Base-by-base conservation (phyloP, 345 rosid genomes). In the Streptanthus diversifolius region DNA sequence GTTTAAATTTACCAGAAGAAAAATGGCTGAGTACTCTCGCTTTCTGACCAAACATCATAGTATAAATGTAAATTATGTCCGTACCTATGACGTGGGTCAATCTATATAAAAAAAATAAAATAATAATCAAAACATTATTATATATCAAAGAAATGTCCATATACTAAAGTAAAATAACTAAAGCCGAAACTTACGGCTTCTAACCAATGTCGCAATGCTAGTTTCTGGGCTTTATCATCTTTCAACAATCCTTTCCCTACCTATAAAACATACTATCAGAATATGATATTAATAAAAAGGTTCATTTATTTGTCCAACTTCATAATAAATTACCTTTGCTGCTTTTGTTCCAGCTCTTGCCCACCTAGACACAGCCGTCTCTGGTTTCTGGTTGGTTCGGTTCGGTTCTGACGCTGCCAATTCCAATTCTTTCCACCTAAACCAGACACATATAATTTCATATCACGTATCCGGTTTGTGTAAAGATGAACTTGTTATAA, bases 351-450 rank as follows among this genome's bases (percentile, higher is more conserved):
- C 84, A 14, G 98, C 98, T 72, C 98, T 88, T 40, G 96, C 86
- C 97, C 98, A 93, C 56, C 91, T 83, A 17, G 96, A 89, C 52
- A 78, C 80, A 12, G 96, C 97, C 7, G 92, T 77, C 81, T 93
- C 98, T 0, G 86, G 89, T 83, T 89, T 90, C 47, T 84, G 88
- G 27, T 47, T 79, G 49, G 83, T 69, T 5, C 83, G 84, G 78
- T 90, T 87, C 47, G 80, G 83, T 77, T 83, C 85, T 0, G 81
- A 79, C 14, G 87, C 83, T 18, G 97, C 97, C 73, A 89, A 86
- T 55, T 93, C 97, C 71, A 93, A 74, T 2, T 88, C 95, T 73
- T 88, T 93, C 98, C 97, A 91, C 97, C 97, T 91, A 81, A 39
- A 60, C 69, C 63, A 78, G 18, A 48, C 48, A 61, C 1, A 30